Base-by-base conservation (phyloP, 352 stramenopile genomes). In the Globisporangium abappressorium region DNA sequence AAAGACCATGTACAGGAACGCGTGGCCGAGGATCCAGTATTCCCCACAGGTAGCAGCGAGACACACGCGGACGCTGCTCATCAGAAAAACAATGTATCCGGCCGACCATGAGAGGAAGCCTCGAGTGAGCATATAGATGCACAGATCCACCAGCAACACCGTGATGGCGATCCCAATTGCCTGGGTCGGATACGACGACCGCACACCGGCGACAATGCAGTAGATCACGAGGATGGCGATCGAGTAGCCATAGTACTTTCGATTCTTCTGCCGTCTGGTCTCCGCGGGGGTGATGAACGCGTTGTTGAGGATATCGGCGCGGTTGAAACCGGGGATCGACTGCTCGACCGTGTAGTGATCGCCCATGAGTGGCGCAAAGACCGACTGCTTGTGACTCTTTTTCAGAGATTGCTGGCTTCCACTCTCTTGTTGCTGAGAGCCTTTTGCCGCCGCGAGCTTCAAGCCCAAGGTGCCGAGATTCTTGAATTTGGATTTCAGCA, bases 1-100 rank as follows among this genome's bases (percentile, higher is more conserved):
- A 14, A 95, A 82, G 9, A 94, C 78, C 68, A 93, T 91, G 69
- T 91, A 96, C 8, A 90, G 64, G 62, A 93, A 81, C 11, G 89
- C 81, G 36, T 93, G 82, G 2, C 89, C 87, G 1, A 96, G 70
- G 55, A 95, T 87, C 87, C 87, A 96, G 70, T 93, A 92, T 20
- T 68, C 68, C 0, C 89, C 89, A 24, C 81, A 88, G 0, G 85
- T 91, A 3, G 72, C 79, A 5, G 81, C 84, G n/a, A 95, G 75
- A 61, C 82, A 89, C 28, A 92, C 84, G 18, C 89, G 81, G 4
- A 86, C 77, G 7, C 73, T 75, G 38, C 85, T 89, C 61, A 96
- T 73, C 24, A 95, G 70, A n/a, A 94, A 87, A 15, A 92, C 87
- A 3, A 91, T 89, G 68, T 93, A 94, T 5, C 89, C 89, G 0